A percentile compares a stretch with the other conserved stretches of the same genome.
These are phyloP conservation scores for Tuber melanosporum DNA, from an alignment of 495 filamentous ascomycete genomes.

Conservation along the genomic window DNA sequence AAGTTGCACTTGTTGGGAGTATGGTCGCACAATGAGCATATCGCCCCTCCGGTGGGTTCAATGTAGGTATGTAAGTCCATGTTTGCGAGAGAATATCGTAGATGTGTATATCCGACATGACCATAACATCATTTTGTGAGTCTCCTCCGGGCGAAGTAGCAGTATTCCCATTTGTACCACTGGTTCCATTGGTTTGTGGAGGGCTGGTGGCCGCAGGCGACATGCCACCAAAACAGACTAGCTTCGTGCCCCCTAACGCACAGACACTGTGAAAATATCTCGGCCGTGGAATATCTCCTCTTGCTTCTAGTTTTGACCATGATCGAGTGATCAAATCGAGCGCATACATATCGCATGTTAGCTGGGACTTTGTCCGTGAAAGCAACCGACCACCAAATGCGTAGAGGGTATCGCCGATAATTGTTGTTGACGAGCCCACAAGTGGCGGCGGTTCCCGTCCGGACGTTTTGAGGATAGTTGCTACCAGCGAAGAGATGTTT, in stretches of 20 bases:
- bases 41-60: constrained; percentile 79
- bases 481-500: constrained; percentile 41
- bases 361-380: constrained; percentile 65
- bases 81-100: constrained; percentile 78
- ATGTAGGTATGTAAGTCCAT: constrained; percentile 76
- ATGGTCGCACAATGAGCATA: constrained; percentile 97
- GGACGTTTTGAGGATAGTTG: constrained; percentile 57
- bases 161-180: constrained; percentile 29
- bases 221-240: constrained; percentile 98
- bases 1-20: constrained; percentile 75
- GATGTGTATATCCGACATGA: constrained; percentile 97
- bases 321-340: constrained; percentile 84
- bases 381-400: constrained; percentile 89
- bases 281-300: constrained; percentile 78
- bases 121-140: constrained; percentile 77
- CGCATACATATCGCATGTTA: constrained; percentile 87
- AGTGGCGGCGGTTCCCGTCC: constrained; percentile 83
- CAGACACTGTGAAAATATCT: constrained; percentile 97
- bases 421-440: constrained; percentile 91
- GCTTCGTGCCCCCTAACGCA: constrained; percentile 82
- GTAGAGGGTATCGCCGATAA: constrained; percentile 88
- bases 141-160: constrained; percentile 49
- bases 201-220: constrained; percentile 56
- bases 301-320: constrained; percentile 81
- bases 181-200: constrained; percentile 35